A percentile compares a stretch with the other conserved stretches of the same genome.
Conservation (phyloP, 768 basidiomycete species). For the Lactifluus piperatus region DNA sequence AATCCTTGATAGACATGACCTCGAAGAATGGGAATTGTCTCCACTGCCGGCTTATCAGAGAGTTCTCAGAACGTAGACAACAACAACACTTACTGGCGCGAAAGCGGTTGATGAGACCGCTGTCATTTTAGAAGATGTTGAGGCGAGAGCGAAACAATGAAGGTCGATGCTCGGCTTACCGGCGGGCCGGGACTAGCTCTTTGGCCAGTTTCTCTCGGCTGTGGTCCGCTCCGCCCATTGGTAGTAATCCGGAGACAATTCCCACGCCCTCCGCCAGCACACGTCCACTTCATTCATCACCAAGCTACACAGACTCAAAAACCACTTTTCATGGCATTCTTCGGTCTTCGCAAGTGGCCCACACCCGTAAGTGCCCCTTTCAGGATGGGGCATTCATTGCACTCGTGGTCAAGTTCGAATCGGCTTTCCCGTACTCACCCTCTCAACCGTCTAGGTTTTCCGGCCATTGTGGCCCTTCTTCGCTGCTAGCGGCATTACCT, state of each 20-base stretch:
- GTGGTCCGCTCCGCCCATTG: not conserved
- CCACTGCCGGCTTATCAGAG: constrained; percentile 43
- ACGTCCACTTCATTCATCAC: not conserved
- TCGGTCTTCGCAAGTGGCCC: constrained; percentile 76
- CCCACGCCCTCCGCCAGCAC: not conserved
- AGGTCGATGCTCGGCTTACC: not conserved
- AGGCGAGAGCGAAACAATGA: constrained; percentile 4
- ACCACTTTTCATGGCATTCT: constrained; percentile 47
- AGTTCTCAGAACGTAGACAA: too few species aligned
- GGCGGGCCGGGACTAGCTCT: constrained; percentile 6
- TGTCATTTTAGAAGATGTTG: not conserved
- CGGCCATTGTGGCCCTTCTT: constrained; percentile 80
- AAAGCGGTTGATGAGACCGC: not conserved
- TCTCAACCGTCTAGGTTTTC: constrained; percentile 38
- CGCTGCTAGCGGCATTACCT: constrained; percentile 51
- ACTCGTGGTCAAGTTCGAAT: not conserved
- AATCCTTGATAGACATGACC: constrained; percentile 63
- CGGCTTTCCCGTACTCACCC: not conserved
- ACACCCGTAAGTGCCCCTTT: constrained; percentile 48
- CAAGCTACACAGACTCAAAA: not conserved
- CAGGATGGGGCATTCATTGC: not conserved
- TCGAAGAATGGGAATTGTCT: constrained; percentile 91
- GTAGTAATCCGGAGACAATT: not conserved
- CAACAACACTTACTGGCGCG: constrained; percentile 1
- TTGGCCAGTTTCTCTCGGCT: not conserved